phyloP scores from a whole-genome alignment of 2,329 filamentous ascomycete species.

The Cytospora piceae region DNA sequence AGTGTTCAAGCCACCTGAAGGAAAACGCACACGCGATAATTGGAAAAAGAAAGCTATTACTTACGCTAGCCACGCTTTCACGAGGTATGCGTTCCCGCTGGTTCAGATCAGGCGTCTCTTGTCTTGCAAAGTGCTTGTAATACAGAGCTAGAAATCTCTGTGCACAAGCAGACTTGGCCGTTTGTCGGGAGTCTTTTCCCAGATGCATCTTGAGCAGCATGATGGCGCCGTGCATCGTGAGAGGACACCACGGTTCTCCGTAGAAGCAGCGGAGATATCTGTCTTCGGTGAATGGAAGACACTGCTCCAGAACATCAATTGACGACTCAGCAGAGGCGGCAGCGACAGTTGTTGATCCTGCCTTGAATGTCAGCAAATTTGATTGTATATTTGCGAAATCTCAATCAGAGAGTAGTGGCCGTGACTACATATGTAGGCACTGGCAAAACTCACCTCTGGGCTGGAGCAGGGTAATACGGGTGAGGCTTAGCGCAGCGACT shows the following conservation, averaged over 20 bases:
- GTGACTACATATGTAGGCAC: background rate
- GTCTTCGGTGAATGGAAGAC: constrained; percentile 33
- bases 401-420: too few species aligned
- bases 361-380: background rate
- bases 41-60: too few species aligned
- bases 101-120: background rate
- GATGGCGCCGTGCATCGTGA: constrained; percentile 34
- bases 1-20: too few species aligned
- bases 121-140: constrained; percentile 1
- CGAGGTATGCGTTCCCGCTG: background rate
- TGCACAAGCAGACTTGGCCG: background rate
- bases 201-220: constrained; percentile 33
- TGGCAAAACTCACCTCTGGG: background rate
- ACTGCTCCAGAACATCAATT: constrained; percentile 26
- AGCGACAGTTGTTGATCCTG: background rate
- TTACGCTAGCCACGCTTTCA: too few species aligned
- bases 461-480: background rate
- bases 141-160: background rate
- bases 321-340: background rate
- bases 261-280: constrained; percentile 33
- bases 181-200: background rate
- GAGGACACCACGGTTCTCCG: constrained; percentile 35
- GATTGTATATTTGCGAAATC: too few species aligned
- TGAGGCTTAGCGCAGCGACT: background rate
- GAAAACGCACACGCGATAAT: too few species aligned